These are phyloP conservation scores for Cercospora beticola DNA, from an alignment of 2,329 filamentous ascomycete genomes.

Conservation along the genomic window DNA sequence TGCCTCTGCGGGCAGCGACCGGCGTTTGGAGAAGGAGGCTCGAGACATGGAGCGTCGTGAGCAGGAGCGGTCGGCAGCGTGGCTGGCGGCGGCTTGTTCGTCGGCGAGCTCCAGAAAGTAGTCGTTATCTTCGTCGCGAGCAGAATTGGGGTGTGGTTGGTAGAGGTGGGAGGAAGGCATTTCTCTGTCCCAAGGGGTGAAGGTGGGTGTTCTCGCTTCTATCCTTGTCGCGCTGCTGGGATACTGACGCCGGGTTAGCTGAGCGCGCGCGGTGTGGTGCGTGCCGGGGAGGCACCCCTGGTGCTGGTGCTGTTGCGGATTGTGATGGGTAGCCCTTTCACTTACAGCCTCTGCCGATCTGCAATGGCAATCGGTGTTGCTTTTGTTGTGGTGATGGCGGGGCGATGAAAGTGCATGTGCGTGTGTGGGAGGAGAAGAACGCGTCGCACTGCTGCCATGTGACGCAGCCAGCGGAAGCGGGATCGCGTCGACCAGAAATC, in stretches of 20 bases:
- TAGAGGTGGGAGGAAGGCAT: neutral
- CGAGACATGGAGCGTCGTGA: conserved; percentile 14
- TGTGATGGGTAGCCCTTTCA: neutral
- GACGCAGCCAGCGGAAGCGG: neutral
- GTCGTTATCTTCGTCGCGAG: conserved; percentile 19
- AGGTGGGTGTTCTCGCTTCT: neutral
- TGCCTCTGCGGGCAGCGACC: conserved; percentile 15
- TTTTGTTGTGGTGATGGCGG: neutral
- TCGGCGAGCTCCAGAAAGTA: conserved; percentile 35
- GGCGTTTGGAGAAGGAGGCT: conserved; percentile 18
- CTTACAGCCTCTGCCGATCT: neutral
- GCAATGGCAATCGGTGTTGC: neutral
- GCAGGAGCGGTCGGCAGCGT: neutral
- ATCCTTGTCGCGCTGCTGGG: neutral
- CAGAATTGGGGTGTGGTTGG: conserved; percentile 2
- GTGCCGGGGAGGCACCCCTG: neutral
- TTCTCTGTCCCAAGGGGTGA: neutral
- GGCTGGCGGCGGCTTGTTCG: conserved; percentile 47
- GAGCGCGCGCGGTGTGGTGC: neutral
- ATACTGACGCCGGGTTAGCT: no score
- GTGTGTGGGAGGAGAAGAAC: neutral
- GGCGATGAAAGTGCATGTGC: neutral
- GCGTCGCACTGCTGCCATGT: neutral
- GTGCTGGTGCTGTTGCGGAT: conserved; percentile 1
- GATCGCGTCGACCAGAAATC: neutral